Percentiles rank a stretch among this genome's conserved stretches.
These are phyloP conservation scores for Pyricularia pennisetigena DNA, from an alignment of 2,329 filamentous ascomycete genomes.

Conservation along the genomic window DNA sequence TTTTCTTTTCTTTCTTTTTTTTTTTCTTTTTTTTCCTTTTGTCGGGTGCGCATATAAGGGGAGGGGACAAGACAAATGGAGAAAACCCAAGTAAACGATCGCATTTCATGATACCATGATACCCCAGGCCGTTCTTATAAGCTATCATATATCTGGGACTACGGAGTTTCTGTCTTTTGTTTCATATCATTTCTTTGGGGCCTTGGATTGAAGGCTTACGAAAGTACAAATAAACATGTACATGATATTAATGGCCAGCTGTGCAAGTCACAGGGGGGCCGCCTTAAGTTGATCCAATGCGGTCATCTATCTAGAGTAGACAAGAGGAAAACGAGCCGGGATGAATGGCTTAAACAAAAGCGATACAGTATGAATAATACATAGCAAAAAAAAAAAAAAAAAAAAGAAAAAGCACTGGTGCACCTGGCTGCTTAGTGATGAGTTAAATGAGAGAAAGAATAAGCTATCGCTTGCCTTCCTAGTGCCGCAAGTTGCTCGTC, in stretches of 20 bases:
- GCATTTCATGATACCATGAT: neutral
- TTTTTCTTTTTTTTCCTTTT: neutral
- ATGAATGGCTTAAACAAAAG: no score
- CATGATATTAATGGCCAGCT: neutral
- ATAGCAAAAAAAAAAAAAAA: neutral
- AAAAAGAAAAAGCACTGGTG: neutral
- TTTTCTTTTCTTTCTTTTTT: neutral
- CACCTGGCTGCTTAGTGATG: neutral
- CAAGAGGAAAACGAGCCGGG: no score
- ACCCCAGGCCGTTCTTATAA: neutral
- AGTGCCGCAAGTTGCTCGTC: neutral
- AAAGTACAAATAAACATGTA: neutral
- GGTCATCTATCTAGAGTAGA: neutral
- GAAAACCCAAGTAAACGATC: neutral
- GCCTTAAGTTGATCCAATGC: neutral
- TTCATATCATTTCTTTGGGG: neutral
- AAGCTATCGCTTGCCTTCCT: neutral
- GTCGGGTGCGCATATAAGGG: neutral
- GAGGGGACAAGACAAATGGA: neutral
- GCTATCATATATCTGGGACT: neutral
- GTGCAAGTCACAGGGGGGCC: neutral
- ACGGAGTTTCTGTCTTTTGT: neutral
- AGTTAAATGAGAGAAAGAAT: neutral
- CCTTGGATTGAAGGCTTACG: neutral
- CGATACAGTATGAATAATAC: neutral